Evolutionary conservation across 306 rosid genomes (phyloP), one percentile per base, ranked within the genome.

Genomic region (Lathyrus oleraceus): DNA sequence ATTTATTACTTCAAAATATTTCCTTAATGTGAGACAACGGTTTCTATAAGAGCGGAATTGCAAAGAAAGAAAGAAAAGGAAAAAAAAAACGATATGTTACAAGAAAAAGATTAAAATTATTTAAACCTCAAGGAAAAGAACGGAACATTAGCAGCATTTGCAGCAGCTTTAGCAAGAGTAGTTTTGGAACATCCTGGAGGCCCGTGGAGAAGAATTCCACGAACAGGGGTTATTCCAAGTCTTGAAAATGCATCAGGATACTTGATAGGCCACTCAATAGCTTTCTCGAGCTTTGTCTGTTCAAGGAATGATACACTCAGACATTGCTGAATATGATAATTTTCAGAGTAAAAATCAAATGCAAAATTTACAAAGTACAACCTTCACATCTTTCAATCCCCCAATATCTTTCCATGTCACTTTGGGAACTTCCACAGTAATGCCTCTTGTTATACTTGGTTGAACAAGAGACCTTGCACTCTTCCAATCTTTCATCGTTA

Each of bases 171-270:
- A 70, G 96, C 97, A 61, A 94, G 92, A 40, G 98, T 94, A 47
- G 96, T 90, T 85, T 94, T 94, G 54, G 96, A 90, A 79, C 97
- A 94, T 75, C 97, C 97, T 11, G 98, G 97, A 67, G 98, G 98
- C 64, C 98, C 97, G 45, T 94, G 92, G 67, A 94, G 86, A 82
- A 94, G 98, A 87, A 94, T 76, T 73, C 98, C 98, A 13, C 92
- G 89, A 4, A 84, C 74, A 61, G 98, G 96, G 43, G 97, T 83
- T 84, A 90, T 81, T 78, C 97, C 96, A 80, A 90, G 61, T 85
- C 91, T 90, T 44, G 85, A 74, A 84, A 88, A 86, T 8, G 83
- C 78, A 32, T 77, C 73, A 76, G 95, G 75, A 79, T 87, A 86
- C 80, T 88, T 90, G 21, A 94, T 85, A 64, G 98, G 98, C 94